Percentiles rank a stretch among this genome's conserved stretches.
Conservation (phyloP, 2,329 filamentous ascomycete genomes). For the Colletotrichum tamarilloi region DNA sequence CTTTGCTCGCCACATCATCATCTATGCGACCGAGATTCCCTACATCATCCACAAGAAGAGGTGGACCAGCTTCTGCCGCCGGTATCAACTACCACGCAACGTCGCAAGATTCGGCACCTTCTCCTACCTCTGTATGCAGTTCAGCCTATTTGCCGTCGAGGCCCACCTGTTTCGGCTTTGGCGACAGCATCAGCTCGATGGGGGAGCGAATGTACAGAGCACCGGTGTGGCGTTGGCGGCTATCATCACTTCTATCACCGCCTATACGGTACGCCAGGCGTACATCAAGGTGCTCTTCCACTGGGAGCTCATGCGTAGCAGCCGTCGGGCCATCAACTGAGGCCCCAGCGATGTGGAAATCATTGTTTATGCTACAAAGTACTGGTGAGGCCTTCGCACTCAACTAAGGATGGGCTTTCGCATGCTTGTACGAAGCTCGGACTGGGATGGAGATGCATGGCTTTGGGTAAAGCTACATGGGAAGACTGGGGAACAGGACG, state of each 20-base stretch:
- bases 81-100: background rate
- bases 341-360: too few relatives aligned
- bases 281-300: background rate
- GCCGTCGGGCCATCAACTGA: too few relatives aligned
- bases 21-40: background rate
- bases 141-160: background rate
- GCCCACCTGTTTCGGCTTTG: background rate
- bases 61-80: background rate
- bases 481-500: too few relatives aligned
- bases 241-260: background rate
- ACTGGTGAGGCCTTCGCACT: too few relatives aligned
- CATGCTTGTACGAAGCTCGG: too few relatives aligned
- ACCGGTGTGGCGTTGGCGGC: background rate
- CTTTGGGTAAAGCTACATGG: too few relatives aligned
- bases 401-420: too few relatives aligned
- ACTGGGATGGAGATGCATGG: too few relatives aligned
- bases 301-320: background rate
- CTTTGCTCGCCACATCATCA: background rate
- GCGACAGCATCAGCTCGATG: background rate
- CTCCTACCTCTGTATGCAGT: background rate
- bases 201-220: background rate
- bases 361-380: too few relatives aligned
- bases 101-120: background rate
- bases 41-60: background rate
- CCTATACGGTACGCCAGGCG: background rate